Conservation (phyloP, 768 basidiomycete genomes). For the Trametopsis cervina region DNA sequence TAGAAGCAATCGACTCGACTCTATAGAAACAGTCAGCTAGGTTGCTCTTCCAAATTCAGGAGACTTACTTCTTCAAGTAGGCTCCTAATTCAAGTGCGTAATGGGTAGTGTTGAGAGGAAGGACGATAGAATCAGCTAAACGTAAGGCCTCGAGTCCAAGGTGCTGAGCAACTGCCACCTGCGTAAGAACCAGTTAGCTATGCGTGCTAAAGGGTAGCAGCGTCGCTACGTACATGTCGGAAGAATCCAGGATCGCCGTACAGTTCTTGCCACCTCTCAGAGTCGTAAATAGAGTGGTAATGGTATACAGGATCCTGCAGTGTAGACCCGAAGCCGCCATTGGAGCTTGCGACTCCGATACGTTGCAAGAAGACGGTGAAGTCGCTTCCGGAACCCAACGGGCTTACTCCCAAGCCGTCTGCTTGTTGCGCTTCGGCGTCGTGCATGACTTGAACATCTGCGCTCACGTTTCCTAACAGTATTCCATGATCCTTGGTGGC, state of each 20-base stretch:
- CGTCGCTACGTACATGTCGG: slow-evolving; percentile 39
- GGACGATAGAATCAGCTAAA: slow-evolving; percentile 43
- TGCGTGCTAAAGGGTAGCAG: not conserved
- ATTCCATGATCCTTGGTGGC: slow-evolving; percentile 54
- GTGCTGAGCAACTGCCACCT: slow-evolving; percentile 55
- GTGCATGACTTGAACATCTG: slow-evolving; percentile 36
- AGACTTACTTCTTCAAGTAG: slow-evolving; percentile 45
- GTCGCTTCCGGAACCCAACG: slow-evolving; percentile 86
- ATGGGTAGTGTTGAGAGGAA: slow-evolving; percentile 66
- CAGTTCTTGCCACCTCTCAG: slow-evolving; percentile 48
- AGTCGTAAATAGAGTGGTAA: slow-evolving; percentile 57
- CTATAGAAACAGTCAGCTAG: slow-evolving; percentile 21
- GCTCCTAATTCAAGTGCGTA: slow-evolving; percentile 46
- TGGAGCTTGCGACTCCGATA: slow-evolving; percentile 40
- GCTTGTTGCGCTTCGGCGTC: slow-evolving; percentile 24
- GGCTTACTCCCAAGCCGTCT: slow-evolving; percentile 35
- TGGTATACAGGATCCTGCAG: slow-evolving; percentile 47
- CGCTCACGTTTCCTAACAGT: slow-evolving; percentile 38
- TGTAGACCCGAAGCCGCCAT: slow-evolving; percentile 31
- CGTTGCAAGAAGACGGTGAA: slow-evolving; percentile 89
- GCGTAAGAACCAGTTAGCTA: not conserved
- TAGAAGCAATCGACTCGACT: slow-evolving; percentile 35
- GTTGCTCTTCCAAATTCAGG: slow-evolving; percentile 2
- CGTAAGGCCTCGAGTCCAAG: slow-evolving; percentile 50
- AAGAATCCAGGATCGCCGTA: slow-evolving; percentile 62